Evolutionary conservation across 352 stramenopile species (phyloP), one percentile per base, ranked within the genome.

Genomic region (Phytophthora boehmeriae): DNA sequence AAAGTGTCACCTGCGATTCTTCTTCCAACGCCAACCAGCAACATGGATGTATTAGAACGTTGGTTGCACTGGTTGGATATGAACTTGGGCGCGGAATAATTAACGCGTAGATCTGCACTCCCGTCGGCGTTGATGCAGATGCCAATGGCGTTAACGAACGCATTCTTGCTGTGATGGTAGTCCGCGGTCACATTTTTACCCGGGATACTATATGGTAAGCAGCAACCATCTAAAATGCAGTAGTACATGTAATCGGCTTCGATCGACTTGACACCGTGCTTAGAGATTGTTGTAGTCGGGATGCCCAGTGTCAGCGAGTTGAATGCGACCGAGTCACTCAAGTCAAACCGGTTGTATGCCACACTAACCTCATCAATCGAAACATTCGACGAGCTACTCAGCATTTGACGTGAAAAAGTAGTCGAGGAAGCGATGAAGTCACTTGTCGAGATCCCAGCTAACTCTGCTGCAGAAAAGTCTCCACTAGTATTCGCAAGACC

Each of bases 221-320:
- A 0, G 34, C 53, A 59, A 8, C 52, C 53, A 8, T 65, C 43
- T 16, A 19, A n/a, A 20, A 35, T 54, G 54, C 47, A 66, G 14
- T 0, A 32, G 5, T 16, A 6, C 6, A 4, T 42, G 13, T 42
- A 23, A n/a, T n/a, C n/a, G n/a, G n/a, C n/a, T 34, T 25, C 23
- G 22, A 55, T 27, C 45, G 48, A 39, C 5, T 58, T 45, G 16
- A 22, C 42, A 28, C n/a, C 13, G 41, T 49, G 1, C 41, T 5
- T 28, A 8, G 28, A 5, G 14, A 11, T 17, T 49, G 5, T 36
- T 17, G n/a, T n/a, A n/a, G 39, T 47, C 4, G 52, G 46, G 11
- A 65, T 41, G 35, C 71, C 59, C 14, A 76, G 27, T 8, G 68
- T 71, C 30, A 76, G 1, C 1, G 59, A 27, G 19, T 76, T 63